Base-by-base conservation (phyloP, 768 basidiomycete genomes). In the Candolleomyces aberdarensis region DNA sequence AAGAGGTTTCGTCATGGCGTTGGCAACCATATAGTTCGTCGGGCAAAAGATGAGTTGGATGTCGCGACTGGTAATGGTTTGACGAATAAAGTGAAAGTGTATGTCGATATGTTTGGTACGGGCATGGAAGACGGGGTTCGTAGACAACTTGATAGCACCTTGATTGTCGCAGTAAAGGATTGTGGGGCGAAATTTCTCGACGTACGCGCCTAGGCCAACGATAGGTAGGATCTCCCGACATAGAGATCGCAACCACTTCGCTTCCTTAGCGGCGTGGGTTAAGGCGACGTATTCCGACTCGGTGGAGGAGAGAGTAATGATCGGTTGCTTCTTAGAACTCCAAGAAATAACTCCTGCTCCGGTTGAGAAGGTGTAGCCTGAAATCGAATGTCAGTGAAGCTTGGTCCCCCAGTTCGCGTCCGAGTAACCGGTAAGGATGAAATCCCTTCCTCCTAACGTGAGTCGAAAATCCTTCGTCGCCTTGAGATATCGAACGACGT, bases 51-150 rank as follows among this genome's bases (percentile, higher is more conserved):
- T 20, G 10, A 69, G 7, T 15, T 14, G 22, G 46, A 59, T 60
- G 4, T 48, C 62, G 46, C 62, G 56, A 19, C 69, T 67, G 44
- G 75, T 52, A 71, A 74, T 62, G n/a, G n/a, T n/a, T n/a, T n/a
- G n/a, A n/a, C n/a, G n/a, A n/a, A n/a, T n/a, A n/a, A n/a, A n/a
- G n/a, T 78, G 76, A 61, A 70, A 71, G 0, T 65, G 64, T n/a
- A 75, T 69, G 55, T 76, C 72, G 54, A 77, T 77, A 64, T 77
- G 76, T 62, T 76, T 78, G 10, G 75, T 70, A 17, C 66, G 55
- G 3, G 71, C 64, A 55, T 76, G 75, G 55, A 63, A 69, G 10
- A 64, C 64, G 19, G 60, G 68, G 59, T 76, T 74, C 13, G 65
- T 56, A 0, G 69, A 57, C 3, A 74, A 43, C 0, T 61, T 63